Evolutionary conservation across 1,139 yeast genomes (phyloP).

Genomic region (Lizanozyma gosingica): DNA sequence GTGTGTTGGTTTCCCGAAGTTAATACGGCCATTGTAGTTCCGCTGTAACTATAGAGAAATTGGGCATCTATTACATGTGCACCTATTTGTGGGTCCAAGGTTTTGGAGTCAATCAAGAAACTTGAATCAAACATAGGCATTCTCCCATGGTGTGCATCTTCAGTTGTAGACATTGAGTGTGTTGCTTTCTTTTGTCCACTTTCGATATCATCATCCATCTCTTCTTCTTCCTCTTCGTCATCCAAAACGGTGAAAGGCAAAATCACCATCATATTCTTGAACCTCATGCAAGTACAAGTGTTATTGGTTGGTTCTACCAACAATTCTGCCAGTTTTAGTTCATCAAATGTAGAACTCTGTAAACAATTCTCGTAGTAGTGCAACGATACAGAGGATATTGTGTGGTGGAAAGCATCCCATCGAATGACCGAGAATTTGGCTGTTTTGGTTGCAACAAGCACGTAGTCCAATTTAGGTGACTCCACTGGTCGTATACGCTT

Average conservation of each 20-base stretch:
- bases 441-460: constrained; percentile 58
- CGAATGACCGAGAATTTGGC: constrained; percentile 73
- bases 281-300: constrained; percentile 55
- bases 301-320: constrained; percentile 56
- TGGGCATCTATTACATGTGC: constrained; percentile 55
- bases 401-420: constrained; percentile 51
- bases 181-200: constrained; percentile 6
- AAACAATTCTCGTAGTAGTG: constrained; percentile 80
- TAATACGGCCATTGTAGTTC: constrained; percentile 71
- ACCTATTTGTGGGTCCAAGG: constrained; percentile 50
- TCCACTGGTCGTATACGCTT: constrained; percentile 44
- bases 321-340: constrained; percentile 37
- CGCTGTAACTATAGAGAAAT: constrained; percentile 63
- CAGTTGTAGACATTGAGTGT: constrained; percentile 3
- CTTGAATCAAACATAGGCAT: constrained; percentile 22
- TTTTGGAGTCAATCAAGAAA: constrained; percentile 48
- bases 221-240: constrained; percentile 35
- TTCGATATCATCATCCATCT: constrained; percentile 12
- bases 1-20: constrained; percentile 51
- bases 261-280: constrained; percentile 65
- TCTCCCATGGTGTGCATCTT: constrained; percentile 4
- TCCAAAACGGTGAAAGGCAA: constrained; percentile 52
- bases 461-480: constrained; percentile 43
- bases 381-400: constrained; percentile 63
- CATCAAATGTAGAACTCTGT: constrained; percentile 41